Percentiles rank a stretch among this genome's conserved stretches.
Evolutionary conservation across 345 rosid species (phyloP).

Genomic region (Physaria fendleri): DNA sequence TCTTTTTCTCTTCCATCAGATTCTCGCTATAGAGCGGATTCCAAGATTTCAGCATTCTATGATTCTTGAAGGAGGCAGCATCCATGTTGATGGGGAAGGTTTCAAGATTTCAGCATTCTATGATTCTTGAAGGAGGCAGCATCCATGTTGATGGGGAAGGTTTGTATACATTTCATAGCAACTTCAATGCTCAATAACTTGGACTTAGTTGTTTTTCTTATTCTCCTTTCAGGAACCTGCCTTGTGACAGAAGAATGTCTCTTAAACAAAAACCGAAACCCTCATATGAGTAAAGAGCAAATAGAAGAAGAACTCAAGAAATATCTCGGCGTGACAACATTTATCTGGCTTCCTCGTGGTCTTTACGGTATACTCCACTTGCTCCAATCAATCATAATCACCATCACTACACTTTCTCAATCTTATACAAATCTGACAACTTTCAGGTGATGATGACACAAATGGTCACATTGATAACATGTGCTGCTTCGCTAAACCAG

Average conservation of each 20-base stretch:
- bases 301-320: slow-evolving; percentile 72
- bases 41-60: slow-evolving; percentile 64
- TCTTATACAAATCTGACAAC: neutral
- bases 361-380: slow-evolving; percentile 49
- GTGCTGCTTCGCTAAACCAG: slow-evolving; percentile 92
- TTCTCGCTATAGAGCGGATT: slow-evolving; percentile 58
- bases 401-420: neutral
- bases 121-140: slow-evolving; percentile 99
- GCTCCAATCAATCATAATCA: neutral
- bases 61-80: slow-evolving; percentile 99
- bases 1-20: slow-evolving; percentile 39
- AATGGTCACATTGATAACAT: slow-evolving; percentile 94
- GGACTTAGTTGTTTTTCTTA: neutral
- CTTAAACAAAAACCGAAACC: slow-evolving; percentile 77
- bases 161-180: slow-evolving; percentile 20
- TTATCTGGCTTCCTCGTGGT: slow-evolving; percentile 88
- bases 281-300: slow-evolving; percentile 60
- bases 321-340: slow-evolving; percentile 60
- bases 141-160: slow-evolving; percentile 99
- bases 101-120: slow-evolving; percentile 59
- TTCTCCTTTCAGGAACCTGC: slow-evolving; percentile 61
- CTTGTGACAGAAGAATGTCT: slow-evolving; percentile 95
- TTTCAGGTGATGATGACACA: slow-evolving; percentile 94
- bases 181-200: neutral
- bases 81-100: slow-evolving; percentile 94